Evolutionary conservation across 2,329 filamentous ascomycete genomes (phyloP).

Genomic region (Sphaerostilbella broomeana): DNA sequence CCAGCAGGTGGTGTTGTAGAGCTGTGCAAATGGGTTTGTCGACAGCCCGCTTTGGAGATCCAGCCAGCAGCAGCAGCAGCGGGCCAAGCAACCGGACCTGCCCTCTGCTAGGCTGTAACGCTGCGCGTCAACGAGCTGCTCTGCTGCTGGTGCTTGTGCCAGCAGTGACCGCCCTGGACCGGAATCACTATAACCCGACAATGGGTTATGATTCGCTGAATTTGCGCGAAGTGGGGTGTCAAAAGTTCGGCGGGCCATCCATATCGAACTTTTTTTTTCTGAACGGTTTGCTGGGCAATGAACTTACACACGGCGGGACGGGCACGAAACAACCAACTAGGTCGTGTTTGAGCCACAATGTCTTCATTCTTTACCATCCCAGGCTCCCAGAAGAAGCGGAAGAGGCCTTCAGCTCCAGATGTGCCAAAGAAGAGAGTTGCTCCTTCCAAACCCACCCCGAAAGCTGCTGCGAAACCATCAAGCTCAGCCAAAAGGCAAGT

Average conservation of each 20-base stretch:
- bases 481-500: constrained; percentile 42
- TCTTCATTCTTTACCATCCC: constrained; percentile 95
- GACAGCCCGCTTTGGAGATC: constrained; percentile 8
- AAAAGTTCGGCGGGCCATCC: constrained; percentile 22
- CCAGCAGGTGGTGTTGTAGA: constrained; percentile 16
- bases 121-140: constrained; percentile 30
- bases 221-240: constrained; percentile 5
- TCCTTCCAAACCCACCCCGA: constrained; percentile 37
- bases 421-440: constrained; percentile 54
- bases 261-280: constrained; percentile 32
- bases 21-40: constrained; percentile 14
- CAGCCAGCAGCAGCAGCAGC: constrained; percentile 4
- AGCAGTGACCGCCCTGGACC: constrained; percentile 25
- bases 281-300: constrained; percentile 18
- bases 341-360: constrained; percentile 47
- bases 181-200: constrained; percentile 27
- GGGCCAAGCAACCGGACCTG: constrained; percentile 10
- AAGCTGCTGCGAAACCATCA: constrained; percentile 29
- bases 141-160: constrained; percentile 26
- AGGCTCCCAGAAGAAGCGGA: constrained; percentile 83
- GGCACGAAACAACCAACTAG: constrained; percentile 3
- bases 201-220: constrained; percentile 20
- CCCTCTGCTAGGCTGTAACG: constrained; percentile 31
- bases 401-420: constrained; percentile 54
- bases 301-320: constrained; percentile 22